Base-by-base conservation (phyloP, 805 yeast genomes). In the Kodamaea sagamina region DNA sequence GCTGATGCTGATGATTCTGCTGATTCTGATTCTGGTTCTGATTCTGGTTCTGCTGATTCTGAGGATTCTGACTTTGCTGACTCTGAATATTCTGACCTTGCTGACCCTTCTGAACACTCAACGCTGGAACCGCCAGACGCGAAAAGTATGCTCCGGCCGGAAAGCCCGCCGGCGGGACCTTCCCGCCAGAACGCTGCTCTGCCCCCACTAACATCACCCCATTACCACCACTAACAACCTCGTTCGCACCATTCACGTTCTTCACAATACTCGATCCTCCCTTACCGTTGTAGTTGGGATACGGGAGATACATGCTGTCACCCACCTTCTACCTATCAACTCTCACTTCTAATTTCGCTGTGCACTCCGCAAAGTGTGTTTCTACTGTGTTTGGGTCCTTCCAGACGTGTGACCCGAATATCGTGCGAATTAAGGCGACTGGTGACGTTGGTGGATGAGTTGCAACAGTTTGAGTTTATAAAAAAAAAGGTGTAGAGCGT, bases 31-130 rank as follows among this genome's bases (percentile, higher is more conserved):
- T 29, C 5, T 15, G 35, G 31, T 27, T 27, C 31, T 6, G 31
- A 16, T 27, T 27, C 36, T 25, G 32, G 24, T 37, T 16, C 11
- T 19, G 31, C 13, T 27, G 32, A 13, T 13, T 13, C 16, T 27
- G 31, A 4, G 12, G 21, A 18, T n/a, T 13, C 6, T 12, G 26
- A 8, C 36, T 39, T 24, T 21, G 16, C 39, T 41, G 44, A 7
- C 16, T 32, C 32, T 40, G 49, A 34, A 46, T 55, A 7, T 39
- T 52, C 31, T 34, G 43, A 24, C 40, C 50, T 43, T 44, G 53
- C 17, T 28, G 49, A 42, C 41, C 50, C 29, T 32, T 35, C 36
- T 40, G 47, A 13, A 15, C 34, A 27, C 31, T 27, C 35, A 38
- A 32, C 15, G 37, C 15, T 2, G 40, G 44, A 4, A 25, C 38